Base-by-base conservation (phyloP, 352 stramenopile species). In the Phytophthora sansomeana region DNA sequence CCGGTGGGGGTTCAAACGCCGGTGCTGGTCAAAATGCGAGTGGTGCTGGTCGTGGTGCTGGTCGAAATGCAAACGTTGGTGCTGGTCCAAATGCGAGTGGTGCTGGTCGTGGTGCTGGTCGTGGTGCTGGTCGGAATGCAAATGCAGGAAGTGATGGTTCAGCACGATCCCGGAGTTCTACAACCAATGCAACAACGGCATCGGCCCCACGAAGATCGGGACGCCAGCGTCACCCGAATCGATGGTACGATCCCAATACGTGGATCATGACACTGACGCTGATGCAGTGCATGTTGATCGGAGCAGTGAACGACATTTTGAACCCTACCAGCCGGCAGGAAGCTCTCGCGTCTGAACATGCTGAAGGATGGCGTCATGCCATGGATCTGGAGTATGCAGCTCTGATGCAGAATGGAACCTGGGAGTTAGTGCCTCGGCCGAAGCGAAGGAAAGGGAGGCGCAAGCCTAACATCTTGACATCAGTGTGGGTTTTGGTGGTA, bases 221-320 rank as follows among this genome's bases (percentile, higher is more conserved):
- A 28, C 44, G 44, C 1, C 44, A 50, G 30, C 58, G 32, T 1
- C 48, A 30, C 13, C 5, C 29, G 21, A 66, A 26, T 13, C 53
- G 21, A 9, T 6, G 24, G 19, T 55, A 66, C 14, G 8, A 46
- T n/a, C 48, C 17, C 1, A 41, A 17, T 13, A 48, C 39, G 14
- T n/a, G n/a, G n/a, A n/a, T n/a, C n/a, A n/a, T n/a, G n/a, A n/a
- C n/a, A n/a, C n/a, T n/a, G n/a, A n/a, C 47, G 0, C 41, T 66
- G 10, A 54, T 59, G 58, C 38, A 53, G n/a, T 48, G 48, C 35
- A 66, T 66, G 48, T 8, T 66, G 36, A 66, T 66, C 14, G 48
- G 48, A 6, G 49, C 21, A 8, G 58, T 66, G 14, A 66, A 52
- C 19, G 14, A 59, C 2, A 32, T 59, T 6, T 6, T 54, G 39